phyloP scores from a whole-genome alignment of 768 basidiomycete genomes.

The Hericium coralloides region DNA sequence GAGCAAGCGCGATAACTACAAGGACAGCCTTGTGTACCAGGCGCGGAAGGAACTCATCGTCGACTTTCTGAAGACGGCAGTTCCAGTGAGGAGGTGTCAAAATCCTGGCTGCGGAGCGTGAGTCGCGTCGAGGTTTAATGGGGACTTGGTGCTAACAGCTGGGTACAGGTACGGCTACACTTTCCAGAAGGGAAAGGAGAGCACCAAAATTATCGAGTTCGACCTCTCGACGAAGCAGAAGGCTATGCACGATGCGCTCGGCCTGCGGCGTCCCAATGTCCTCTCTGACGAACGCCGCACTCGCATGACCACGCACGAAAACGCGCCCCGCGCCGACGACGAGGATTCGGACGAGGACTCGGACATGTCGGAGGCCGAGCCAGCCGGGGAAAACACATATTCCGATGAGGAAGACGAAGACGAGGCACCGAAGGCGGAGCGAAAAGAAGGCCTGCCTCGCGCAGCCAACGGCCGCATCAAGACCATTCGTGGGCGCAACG shows the following conservation, averaged over 20 bases:
- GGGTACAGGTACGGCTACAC: conserved; percentile 62
- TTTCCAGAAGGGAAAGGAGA: conserved; percentile 79
- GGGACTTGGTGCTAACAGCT: conserved; percentile 2
- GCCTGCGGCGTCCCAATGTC: conserved; percentile 69
- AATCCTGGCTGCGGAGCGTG: conserved; percentile 75
- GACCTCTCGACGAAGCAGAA: conserved; percentile 80
- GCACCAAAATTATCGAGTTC: conserved; percentile 92
- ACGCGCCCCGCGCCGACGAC: neutral
- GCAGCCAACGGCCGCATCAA: conserved; percentile 75
- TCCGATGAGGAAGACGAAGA: conserved; percentile 46
- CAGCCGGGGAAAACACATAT: conserved; percentile 36
- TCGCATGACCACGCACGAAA: neutral
- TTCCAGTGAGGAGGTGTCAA: conserved; percentile 59
- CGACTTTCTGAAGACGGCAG: conserved; percentile 68
- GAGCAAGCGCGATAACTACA: conserved; percentile 76
- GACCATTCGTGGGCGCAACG: conserved; percentile 70
- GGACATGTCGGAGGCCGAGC: conserved; percentile 42
- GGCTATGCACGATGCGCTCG: conserved; percentile 38
- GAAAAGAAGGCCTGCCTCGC: conserved; percentile 17
- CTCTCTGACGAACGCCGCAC: conserved; percentile 38
- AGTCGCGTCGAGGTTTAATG: conserved; percentile 23
- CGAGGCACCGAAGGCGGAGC: conserved; percentile 26
- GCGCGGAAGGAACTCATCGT: conserved; percentile 73
- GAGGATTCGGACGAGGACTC: conserved; percentile 42
- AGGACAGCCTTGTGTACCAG: conserved; percentile 82